Evolutionary conservation across 257 asterid species (phyloP).

Genomic region (Solanum lycopersicoides): DNA sequence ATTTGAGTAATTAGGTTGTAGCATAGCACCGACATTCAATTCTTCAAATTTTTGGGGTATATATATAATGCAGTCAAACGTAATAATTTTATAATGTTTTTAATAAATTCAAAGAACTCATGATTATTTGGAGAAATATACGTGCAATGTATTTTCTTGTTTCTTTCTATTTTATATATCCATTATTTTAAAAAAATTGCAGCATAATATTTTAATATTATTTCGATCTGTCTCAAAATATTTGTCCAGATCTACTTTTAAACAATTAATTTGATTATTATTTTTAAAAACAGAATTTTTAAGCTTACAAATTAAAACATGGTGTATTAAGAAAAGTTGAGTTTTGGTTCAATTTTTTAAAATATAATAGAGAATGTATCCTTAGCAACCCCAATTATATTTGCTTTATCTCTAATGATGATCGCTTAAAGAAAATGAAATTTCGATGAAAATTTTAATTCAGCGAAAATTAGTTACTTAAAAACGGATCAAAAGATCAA

Average conservation of each 20-base stretch:
- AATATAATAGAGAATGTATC: background rate
- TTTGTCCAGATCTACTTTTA: background rate
- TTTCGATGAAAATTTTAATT: background rate
- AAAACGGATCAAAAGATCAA: background rate
- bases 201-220: background rate
- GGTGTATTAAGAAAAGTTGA: background rate
- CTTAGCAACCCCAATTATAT: background rate
- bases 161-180: background rate
- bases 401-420: background rate
- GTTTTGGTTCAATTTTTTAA: background rate
- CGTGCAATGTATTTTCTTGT: background rate
- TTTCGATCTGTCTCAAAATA: background rate
- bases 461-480: background rate
- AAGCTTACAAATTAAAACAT: background rate
- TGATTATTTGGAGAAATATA: background rate
- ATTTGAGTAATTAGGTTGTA: background rate
- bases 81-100: background rate
- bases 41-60: background rate
- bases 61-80: background rate
- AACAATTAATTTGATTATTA: background rate
- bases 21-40: conserved; percentile 1
- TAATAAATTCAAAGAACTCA: background rate
- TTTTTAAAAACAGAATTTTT: background rate
- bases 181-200: background rate
- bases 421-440: background rate